Base-by-base conservation (phyloP, 2,329 filamentous ascomycete genomes). In the Delphinella strobiligena region DNA sequence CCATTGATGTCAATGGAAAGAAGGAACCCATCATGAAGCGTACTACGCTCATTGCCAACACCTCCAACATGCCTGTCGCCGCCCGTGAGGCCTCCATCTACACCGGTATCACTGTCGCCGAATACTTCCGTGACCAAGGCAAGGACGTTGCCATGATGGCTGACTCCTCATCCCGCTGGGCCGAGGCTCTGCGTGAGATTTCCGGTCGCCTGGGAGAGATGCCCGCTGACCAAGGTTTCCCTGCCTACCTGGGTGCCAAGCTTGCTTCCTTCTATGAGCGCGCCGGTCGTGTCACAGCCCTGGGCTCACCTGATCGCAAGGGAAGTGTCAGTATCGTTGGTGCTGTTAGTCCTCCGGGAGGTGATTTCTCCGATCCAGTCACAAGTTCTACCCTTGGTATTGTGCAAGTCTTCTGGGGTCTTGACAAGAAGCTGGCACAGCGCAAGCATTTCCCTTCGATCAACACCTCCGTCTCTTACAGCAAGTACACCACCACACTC, bases 11-110 rank as follows among this genome's bases (percentile, higher is more conserved):
- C 52, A 82, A 94, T 32, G 91, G 91, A 54, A 86, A 89, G 59
- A 82, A 89, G 66, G 91, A 98, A 62, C 88, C 89, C 51, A 98
- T 98, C 71, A 98, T 98, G 91, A 98, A 98, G 78, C 89, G 91
- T 62, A 98, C 91, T 12, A 93, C 87, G 16, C 74, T 98, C 45
- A 96, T 98, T 59, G 91, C 91, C 62, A 98, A 98, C 68, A 98
- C 91, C 32, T 98, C 91, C 54, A 98, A 98, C 73, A 98, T 98
- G 91, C 91, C 91, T 46, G 91, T 98, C 56, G 91, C 91, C 48
- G 91, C 91, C 45, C 86, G 91, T 68, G 91, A 98, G 65, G 91
- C 91, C 42, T 98, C 91, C 49, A 98, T 98, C 60, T 98, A 98
- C 67, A 98, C 91, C 3, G 91, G 78, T 58, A 94, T 95, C 49